Evolutionary conservation across 208 protist genomes (phyloP).

Genomic region (Sergeia podlipaevii): DNA sequence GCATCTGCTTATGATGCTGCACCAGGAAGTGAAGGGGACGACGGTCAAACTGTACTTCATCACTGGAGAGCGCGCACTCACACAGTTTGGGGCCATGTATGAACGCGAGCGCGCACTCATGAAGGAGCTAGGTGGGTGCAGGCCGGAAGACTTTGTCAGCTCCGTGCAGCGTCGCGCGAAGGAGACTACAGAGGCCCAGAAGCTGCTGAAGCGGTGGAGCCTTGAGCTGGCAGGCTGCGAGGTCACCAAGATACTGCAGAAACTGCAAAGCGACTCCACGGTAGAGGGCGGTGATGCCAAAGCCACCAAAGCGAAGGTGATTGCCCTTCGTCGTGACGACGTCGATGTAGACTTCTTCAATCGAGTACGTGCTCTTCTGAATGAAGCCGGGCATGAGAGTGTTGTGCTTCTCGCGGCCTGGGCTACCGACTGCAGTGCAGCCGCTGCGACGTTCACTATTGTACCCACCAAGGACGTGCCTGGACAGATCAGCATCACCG

Average conservation of each 20-base stretch:
- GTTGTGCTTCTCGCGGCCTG: slow-evolving; percentile 59
- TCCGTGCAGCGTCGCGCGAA: slow-evolving; percentile 38
- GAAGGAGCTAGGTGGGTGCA: slow-evolving; percentile 53
- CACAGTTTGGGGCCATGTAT: slow-evolving; percentile 55
- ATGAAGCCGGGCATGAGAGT: slow-evolving; percentile 21
- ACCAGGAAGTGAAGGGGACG: slow-evolving; percentile 76
- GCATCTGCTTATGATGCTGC: slow-evolving; percentile 68
- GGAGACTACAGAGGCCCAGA: slow-evolving; percentile 47
- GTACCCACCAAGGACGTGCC: slow-evolving; percentile 19
- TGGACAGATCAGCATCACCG: slow-evolving; percentile 68
- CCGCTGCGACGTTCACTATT: background rate
- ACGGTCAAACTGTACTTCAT: slow-evolving; percentile 80
- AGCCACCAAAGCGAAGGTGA: background rate
- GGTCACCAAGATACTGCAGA: background rate
- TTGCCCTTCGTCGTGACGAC: slow-evolving; percentile 59
- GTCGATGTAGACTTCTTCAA: slow-evolving; percentile 63
- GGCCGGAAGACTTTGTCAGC: slow-evolving; percentile 53
- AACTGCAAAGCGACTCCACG: background rate
- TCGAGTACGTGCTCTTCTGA: slow-evolving; percentile 24
- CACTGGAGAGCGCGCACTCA: slow-evolving; percentile 53
- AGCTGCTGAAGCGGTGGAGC: slow-evolving; percentile 44
- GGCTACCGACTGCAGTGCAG: slow-evolving; percentile 19
- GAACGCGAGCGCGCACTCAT: slow-evolving; percentile 54
- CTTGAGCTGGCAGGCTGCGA: slow-evolving; percentile 41
- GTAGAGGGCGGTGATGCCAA: background rate